These are phyloP conservation scores for Phoma sp. DNA, from an alignment of 2,329 filamentous ascomycete genomes.

Conservation along the genomic window DNA sequence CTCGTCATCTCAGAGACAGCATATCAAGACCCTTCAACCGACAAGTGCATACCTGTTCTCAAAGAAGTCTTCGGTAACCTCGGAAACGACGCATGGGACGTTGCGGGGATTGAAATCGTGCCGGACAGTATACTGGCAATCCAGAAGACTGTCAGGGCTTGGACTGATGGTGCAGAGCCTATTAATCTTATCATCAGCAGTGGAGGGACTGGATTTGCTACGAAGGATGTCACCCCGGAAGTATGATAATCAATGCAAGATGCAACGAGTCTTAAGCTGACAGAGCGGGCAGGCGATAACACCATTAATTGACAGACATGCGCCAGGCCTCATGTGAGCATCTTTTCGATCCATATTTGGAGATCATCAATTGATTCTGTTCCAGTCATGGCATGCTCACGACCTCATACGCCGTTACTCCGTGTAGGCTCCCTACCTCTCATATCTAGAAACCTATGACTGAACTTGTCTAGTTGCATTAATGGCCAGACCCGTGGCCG, in stretches of 20 bases:
- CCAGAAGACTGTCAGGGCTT: constrained; percentile 72
- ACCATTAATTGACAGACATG: constrained; percentile 80
- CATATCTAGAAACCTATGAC: neutral
- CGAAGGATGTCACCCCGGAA: constrained; percentile 86
- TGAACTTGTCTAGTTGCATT: constrained; percentile 73
- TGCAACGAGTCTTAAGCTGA: constrained; percentile 12
- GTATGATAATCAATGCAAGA: constrained; percentile 52
- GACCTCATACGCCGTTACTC: constrained; percentile 82
- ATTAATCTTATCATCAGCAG: constrained; percentile 85
- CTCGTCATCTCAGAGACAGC: constrained; percentile 93
- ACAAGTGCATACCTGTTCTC: constrained; percentile 73
- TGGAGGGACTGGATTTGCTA: constrained; percentile 91
- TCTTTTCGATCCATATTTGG: neutral
- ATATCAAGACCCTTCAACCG: constrained; percentile 76
- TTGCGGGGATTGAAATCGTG: constrained; percentile 75
- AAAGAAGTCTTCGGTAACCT: constrained; percentile 71
- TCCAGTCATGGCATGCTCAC: constrained; percentile 87
- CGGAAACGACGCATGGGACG: constrained; percentile 73
- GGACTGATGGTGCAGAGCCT: constrained; percentile 69
- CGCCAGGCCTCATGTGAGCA: constrained; percentile 78
- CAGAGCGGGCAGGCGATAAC: constrained; percentile 68
- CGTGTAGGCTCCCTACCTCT: constrained; percentile 69
- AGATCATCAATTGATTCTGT: constrained; percentile 17
- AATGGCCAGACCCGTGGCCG: constrained; percentile 94
- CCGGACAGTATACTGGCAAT: constrained; percentile 78